Base-by-base conservation (phyloP, 345 rosid species). In the Chamaenerion angustifolium region DNA sequence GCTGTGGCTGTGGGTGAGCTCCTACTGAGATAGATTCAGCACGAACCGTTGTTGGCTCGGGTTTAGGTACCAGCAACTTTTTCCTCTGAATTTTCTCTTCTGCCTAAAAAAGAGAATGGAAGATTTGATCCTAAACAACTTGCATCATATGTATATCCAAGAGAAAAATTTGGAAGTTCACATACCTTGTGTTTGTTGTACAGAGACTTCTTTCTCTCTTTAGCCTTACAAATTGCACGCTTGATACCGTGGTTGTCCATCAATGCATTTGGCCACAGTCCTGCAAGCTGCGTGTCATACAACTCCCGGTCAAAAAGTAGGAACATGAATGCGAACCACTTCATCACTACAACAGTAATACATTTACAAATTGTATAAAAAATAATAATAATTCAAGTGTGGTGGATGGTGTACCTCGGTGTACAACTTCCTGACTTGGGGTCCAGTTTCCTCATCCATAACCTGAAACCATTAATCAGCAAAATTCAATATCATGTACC, bases 161-260 rank as follows among this genome's bases (percentile, higher is more conserved):
- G 25, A n/a, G 46, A 45, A 46, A 44, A 14, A 12, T 0, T 12
- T 15, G 13, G 23, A 18, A 46, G 15, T 12, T 46, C 18, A 48
- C 44, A 40, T 53, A 80, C 87, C 80, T 75, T 71, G 18, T 67
- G 64, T 61, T 62, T 70, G 64, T 41, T 65, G 59, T 69, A 68
- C 21, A 65, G 52, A 10, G 69, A 74, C 67, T 76, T 71, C 43
- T 68, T 70, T 51, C 89, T 80, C 61, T 83, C 98, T 74, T 90
- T 90, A 46, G 89, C 84, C 54, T 80, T 71, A 50, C 89, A 78
- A 64, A 86, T 83, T 62, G 96, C 94, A 58, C 74, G 82, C 67
- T 78, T 86, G 61, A 86, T 83, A 65, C 80, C 89, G 73, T 75
- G 88, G 66, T 86, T 86, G 81, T 90, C 92, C 89, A 86, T 87